Evolutionary conservation across 2,329 filamentous ascomycete genomes (phyloP), one percentile per base, ranked within the genome.

Genomic region (Verticillium albo-atrum): DNA sequence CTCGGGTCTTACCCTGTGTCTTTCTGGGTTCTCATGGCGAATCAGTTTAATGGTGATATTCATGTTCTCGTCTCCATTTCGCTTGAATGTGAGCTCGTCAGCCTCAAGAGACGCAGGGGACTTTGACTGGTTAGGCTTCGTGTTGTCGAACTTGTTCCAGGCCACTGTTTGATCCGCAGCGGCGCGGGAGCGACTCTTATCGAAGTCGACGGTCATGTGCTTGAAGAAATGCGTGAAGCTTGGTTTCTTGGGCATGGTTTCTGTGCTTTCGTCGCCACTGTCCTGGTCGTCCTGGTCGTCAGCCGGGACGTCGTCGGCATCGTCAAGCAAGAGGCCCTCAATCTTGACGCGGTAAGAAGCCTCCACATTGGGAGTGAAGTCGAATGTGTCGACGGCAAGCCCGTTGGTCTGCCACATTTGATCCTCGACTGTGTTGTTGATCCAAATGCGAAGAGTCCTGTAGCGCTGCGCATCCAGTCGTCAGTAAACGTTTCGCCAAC

Each of bases 341-440:
- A 99, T 94, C 77, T 93, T 96, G 66, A 99, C 91, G 60, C 89
- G 87, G 72, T 93, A 99, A 12, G 88, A 90, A 2, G 91, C 89
- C 66, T 92, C 89, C 65, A 84, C 82, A 63, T 86, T 91, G 57
- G 88, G 87, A 57, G 87, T 88, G 69, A 96, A 93, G 70, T 96
- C 92, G 65, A 95, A 95, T 35, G 85, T 85, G 70, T 94, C 88
- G 12, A 88, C 83, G 62, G 88, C 88, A 61, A 89, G 79, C 47
- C 79, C 80, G 66, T 82, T 85, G 42, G 81, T 83, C 75, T 99
- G 95, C 95, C 95, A 98, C 32, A 90, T 88, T 76, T 99, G 95
- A 70, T 95, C 91, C 73, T 97, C 92, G 34, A 89, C 92, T 1
- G 92, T 97, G 75, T 99, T 99, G 68, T 88, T 93, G 68, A 99